Conservation (phyloP, 768 basidiomycete genomes). For the Rhizopogon salebrosus region DNA sequence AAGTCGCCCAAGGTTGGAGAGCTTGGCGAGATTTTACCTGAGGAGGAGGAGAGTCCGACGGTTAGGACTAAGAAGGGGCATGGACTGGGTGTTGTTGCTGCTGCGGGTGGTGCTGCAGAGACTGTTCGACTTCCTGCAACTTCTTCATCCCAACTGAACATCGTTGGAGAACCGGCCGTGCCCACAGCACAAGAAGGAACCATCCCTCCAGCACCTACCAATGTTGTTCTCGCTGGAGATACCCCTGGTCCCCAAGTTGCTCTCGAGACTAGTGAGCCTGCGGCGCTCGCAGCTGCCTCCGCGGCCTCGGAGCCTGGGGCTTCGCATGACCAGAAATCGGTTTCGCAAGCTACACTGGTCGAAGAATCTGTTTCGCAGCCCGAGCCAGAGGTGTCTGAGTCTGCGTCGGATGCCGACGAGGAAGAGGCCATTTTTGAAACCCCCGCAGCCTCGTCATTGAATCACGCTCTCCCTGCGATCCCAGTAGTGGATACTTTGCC, state of each 20-base stretch:
- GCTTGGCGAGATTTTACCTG: constrained; percentile 63
- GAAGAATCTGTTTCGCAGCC: background rate
- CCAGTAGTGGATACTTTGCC: constrained; percentile 1
- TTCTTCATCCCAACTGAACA: background rate
- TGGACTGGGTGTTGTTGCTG: constrained; percentile 14
- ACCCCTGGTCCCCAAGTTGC: constrained; percentile 25
- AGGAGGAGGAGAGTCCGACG: constrained; percentile 40
- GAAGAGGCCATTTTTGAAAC: background rate
- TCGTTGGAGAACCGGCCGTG: constrained; percentile 1
- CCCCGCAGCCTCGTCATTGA: background rate
- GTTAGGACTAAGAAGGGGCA: constrained; percentile 24
- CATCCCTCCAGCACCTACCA: constrained; percentile 26
- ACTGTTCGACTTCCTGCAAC: constrained; percentile 8
- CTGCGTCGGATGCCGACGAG: background rate
- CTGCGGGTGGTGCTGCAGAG: constrained; percentile 14
- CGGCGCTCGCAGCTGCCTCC: constrained; percentile 11
- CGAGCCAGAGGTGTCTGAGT: background rate
- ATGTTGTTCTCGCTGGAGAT: constrained; percentile 22
- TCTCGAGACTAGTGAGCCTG: constrained; percentile 25
- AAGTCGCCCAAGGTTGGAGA: constrained; percentile 50
- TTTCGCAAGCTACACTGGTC: background rate
- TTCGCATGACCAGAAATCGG: background rate
- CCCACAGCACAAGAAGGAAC: constrained; percentile 3
- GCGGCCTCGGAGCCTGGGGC: background rate
- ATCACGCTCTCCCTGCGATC: background rate